Conservation (phyloP, 805 yeast species). For the Zygoascus biomembranicola region DNA sequence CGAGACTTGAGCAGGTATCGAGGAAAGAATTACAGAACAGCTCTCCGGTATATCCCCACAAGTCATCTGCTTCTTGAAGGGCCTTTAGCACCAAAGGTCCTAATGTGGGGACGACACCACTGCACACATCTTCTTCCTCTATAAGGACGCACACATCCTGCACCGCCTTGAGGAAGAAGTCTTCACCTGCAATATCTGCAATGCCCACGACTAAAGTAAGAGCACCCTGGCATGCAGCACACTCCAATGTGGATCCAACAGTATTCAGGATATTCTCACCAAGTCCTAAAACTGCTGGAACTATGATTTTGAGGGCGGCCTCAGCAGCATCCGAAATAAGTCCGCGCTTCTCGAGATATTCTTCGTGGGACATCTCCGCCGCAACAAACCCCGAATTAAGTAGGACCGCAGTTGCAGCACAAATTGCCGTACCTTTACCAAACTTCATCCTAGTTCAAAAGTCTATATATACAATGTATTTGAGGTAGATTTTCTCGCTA, state of each 20-base stretch:
- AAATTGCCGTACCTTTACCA: not conserved
- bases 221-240: slow-evolving; percentile 2
- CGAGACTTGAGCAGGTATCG: not conserved
- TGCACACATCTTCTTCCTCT: slow-evolving; percentile 2
- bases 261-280: not conserved
- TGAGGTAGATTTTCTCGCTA: too few relatives aligned
- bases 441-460: not conserved
- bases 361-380: not conserved
- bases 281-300: not conserved
- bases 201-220: not conserved
- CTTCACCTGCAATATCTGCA: not conserved
- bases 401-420: not conserved
- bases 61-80: not conserved
- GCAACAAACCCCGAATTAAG: not conserved
- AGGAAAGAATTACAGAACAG: not conserved
- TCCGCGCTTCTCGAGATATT: not conserved
- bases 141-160: not conserved
- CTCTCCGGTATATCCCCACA: slow-evolving; percentile 3
- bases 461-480: too few relatives aligned
- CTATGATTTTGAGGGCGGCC: not conserved
- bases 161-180: not conserved
- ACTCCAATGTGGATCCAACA: slow-evolving; percentile 2
- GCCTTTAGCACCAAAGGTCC: slow-evolving; percentile 1
- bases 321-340: not conserved
- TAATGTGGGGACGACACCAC: not conserved